Evolutionary conservation across 2,329 filamentous ascomycete genomes (phyloP), one percentile per base, ranked within the genome.

Genomic region (Fusarium sulawesiense): DNA sequence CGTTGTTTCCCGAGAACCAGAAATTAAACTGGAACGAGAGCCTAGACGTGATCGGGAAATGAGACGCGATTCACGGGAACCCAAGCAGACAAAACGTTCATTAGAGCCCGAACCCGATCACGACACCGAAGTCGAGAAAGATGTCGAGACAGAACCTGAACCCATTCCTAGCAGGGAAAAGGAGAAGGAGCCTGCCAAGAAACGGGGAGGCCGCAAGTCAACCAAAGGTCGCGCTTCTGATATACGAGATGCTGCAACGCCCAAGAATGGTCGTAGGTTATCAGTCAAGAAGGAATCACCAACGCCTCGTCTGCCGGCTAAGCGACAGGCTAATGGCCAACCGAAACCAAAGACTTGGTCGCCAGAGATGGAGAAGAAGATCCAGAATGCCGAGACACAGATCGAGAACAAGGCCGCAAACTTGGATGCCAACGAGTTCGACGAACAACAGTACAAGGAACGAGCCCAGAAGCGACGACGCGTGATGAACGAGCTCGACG

Each of bases 281-380:
- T 87, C 87, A 0, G 71, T 83, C 9, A 85, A 85, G 74, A 83
- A 81, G 70, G 81, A 85, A 45, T 83, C 84, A 3, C 81, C 84
- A 6, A 78, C 80, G 3, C 78, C 82, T 54, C 85, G 87, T 65
- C 79, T 86, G 21, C 81, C 84, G 7, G 80, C 82, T n/a, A 89
- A 89, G 78, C 82, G 87, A 62, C 86, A 89, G 70, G 85, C 86
- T 55, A 89, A 92, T 77, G 86, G 86, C 68, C 81, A 87, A 76
- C 83, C 83, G 74, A 90, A 89, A 73, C 88, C 95, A 84, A 92
- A 79, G 86, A 87, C 65, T 79, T 89, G 59, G 85, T 95, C 81
- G 23, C 80, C 80, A 21, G 83, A 86, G 53, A 81, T 82, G 77
- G 81, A 83, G 66, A 80, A 78, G 69, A 81, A 80, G 68, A 82